Base-by-base conservation (phyloP, 2,329 filamentous ascomycete genomes). In the Myriosclerotinia scirpicola region DNA sequence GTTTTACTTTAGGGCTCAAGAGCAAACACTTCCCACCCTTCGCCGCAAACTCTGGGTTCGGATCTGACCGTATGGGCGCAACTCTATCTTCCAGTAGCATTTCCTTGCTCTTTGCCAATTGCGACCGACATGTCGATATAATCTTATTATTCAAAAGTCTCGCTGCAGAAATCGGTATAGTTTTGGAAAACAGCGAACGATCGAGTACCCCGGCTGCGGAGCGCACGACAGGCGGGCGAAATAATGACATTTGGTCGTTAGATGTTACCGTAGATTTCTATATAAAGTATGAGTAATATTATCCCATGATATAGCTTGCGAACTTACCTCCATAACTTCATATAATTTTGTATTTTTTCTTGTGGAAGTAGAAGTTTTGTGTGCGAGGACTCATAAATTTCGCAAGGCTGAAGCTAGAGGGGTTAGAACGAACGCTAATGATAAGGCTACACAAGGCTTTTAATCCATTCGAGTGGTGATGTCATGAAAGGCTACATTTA, bases 141-240 rank as follows among this genome's bases (percentile, higher is more conserved):
- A 92, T 86, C 72, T 87, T 90, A 68, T 85, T 85, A 75, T 95
- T 90, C 70, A 86, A 85, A 54, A 98, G 82, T 48, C 90, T 86
- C 8, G 93, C 94, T 3, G 93, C 93, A 11, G 92, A 86, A 34
- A 94, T 82, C 34, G 89, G 87, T 65, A 97, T 80, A 0, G 84
- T 90, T 77, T 89, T 92, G 63, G 85, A 83, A 81, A 98, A 98
- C 70, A 96, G 88, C 20, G 89, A 84, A 71, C 91, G 88, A 80
- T 99, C 93, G 70, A 99, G 86, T 60, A 86, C 85, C 75, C 88
- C 88, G 81, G 89, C 88, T 44, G 66, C 61, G 11, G 78, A 77
- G 77, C 91, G 90, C 73, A 94, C 89, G 68, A 93, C 82, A 34
- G 93, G 93, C 56, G 93, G 92, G 71, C 89, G 87, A 78, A 97